Conservation (phyloP, 2,329 filamentous ascomycete species). For the Fusarium sp. region DNA sequence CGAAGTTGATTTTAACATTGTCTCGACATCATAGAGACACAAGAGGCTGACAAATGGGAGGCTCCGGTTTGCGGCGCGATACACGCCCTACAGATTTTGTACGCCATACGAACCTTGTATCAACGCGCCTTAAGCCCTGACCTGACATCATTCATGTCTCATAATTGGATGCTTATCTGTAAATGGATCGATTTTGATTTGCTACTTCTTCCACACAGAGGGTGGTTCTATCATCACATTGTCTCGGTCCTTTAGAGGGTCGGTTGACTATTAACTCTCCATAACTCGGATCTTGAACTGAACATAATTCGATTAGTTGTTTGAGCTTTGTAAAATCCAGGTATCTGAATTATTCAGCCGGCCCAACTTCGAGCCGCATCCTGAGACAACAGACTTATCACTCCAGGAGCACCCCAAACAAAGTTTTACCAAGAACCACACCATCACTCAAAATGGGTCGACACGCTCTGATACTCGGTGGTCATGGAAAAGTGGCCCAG, state of each 20-base stretch:
- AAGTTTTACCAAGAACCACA: background rate
- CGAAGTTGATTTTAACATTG: background rate
- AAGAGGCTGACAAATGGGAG: background rate
- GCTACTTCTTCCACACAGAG: background rate
- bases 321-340: background rate
- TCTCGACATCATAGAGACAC: background rate
- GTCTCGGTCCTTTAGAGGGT: background rate
- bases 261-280: background rate
- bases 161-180: background rate
- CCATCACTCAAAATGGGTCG: background rate
- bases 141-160: background rate
- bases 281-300: background rate
- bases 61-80: background rate
- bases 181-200: background rate
- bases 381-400: background rate
- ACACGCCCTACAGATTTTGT: background rate
- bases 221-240: background rate
- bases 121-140: background rate
- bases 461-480: background rate
- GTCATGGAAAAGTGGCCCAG: background rate
- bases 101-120: background rate
- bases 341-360: background rate
- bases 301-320: background rate
- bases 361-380: background rate
- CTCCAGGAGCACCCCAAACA: background rate